Evolutionary conservation across 2,329 filamentous ascomycete species (phyloP), one percentile per base, ranked within the genome.

Genomic region (Aspergillus ochraceoroseus): DNA sequence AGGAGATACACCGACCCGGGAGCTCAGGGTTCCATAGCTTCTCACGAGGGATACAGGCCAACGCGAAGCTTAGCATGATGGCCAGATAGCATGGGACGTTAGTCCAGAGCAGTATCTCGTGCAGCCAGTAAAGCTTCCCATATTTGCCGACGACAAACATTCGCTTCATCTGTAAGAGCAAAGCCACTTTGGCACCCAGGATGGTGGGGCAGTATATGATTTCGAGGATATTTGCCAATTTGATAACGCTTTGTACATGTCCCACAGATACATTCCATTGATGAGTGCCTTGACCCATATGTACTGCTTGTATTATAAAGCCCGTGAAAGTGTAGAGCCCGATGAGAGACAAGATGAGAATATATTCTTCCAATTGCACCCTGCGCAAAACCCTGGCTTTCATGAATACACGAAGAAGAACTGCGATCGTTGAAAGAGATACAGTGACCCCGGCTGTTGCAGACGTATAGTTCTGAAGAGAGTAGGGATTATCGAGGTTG

Each of bases 201-300:
- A 37, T 37, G 5, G 34, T 37, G 4, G 34, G 34, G 15, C 34
- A 37, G 34, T 37, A 37, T 2, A 37, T 29, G 34, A 37, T 37
- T 15, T 37, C 34, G 26, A 37, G 28, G 25, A 37, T 22, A 19
- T 37, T 37, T 8, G 34, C 9, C 3, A 12, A 15, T 22, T 12
- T 7, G 8, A 37, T 15, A 7, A 37, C 34, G 2, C 8, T 5
- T 11, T 34, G 32, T 4, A 34, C 11, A 11, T 34, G 8, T 3
- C 18, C 19, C 6, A 25, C n/a, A n/a, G 32, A 34, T 13, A 34
- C 32, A 8, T 34, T 23, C 32, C 32, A 34, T 19, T 34, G 32
- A 2, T 34, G 32, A 7, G 32, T 23, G 7, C 32, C 32, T 8
- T 34, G 32, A 7, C 32, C 32, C 5, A 34, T 7, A 12, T 37